A percentile compares a stretch with the other conserved stretches of the same genome.
These are phyloP conservation scores for Rhinocladiella similis DNA, from an alignment of 2,329 filamentous ascomycete genomes.

Conservation along the genomic window DNA sequence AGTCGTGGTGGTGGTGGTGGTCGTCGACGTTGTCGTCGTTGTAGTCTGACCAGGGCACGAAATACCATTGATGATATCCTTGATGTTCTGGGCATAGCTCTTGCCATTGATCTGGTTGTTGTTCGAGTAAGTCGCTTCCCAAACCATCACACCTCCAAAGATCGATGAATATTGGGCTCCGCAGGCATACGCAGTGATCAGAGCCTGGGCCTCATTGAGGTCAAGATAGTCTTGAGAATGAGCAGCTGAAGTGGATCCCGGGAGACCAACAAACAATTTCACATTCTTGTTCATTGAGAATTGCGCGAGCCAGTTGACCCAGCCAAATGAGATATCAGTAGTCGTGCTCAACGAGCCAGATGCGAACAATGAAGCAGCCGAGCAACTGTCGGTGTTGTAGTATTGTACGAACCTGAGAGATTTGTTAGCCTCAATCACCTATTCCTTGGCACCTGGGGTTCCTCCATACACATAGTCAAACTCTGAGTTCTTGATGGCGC, in stretches of 20 bases:
- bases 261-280: constrained; percentile 57
- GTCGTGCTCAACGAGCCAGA: constrained; percentile 34
- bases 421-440: constrained; percentile 2
- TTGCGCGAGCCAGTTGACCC: constrained; percentile 42
- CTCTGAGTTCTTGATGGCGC: constrained; percentile 44
- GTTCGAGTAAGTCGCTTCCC: constrained; percentile 54
- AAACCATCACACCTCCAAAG: constrained; percentile 63
- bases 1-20: constrained; percentile 20
- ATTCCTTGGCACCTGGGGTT: too few relatives aligned
- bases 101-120: constrained; percentile 47
- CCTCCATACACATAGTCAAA: constrained; percentile 50
- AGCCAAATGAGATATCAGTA: constrained; percentile 49
- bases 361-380: constrained; percentile 38
- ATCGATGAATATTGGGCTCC: constrained; percentile 36
- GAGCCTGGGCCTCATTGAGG: constrained; percentile 44
- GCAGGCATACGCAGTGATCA: constrained; percentile 47
- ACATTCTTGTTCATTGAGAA: constrained; percentile 40
- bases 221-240: constrained; percentile 46
- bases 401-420: constrained; percentile 50
- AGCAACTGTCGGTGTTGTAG: constrained; percentile 56
- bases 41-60: constrained; percentile 12
- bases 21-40: constrained; percentile 17
- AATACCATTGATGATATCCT: constrained; percentile 41
- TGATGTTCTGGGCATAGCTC: constrained; percentile 50
- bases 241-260: constrained; percentile 36